Evolutionary conservation across 495 filamentous ascomycete genomes (phyloP).

Genomic region (Geopyxis carbonaria): DNA sequence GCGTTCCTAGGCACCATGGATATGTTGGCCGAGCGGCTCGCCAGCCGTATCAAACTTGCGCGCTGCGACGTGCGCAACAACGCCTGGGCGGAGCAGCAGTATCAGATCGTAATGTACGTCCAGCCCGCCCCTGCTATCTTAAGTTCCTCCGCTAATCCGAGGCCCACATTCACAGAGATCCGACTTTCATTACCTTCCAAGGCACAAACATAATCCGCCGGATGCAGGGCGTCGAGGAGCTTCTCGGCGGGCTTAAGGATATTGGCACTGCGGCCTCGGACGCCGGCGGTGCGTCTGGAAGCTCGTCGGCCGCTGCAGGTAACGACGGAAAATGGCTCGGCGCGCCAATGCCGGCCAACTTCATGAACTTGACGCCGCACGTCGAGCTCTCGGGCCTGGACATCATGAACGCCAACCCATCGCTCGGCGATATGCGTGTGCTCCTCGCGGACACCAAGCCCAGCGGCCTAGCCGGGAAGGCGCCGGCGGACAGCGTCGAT

Average conservation of each 20-base stretch:
- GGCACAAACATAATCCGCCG: slow-evolving; percentile 46
- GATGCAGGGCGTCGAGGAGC: slow-evolving; percentile 52
- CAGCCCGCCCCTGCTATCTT: background rate
- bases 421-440: slow-evolving; percentile 47
- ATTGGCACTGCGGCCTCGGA: slow-evolving; percentile 31
- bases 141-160: background rate
- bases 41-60: background rate
- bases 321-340: slow-evolving; percentile 50
- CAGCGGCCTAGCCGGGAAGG: slow-evolving; percentile 33
- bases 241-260: slow-evolving; percentile 33
- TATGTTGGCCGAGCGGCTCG: background rate
- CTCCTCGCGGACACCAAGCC: slow-evolving; percentile 59
- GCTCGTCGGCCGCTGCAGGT: slow-evolving; percentile 19
- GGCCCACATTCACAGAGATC: slow-evolving; percentile 29
- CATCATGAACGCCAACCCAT: slow-evolving; percentile 65
- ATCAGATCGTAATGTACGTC: slow-evolving; percentile 3
- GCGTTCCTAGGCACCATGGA: background rate
- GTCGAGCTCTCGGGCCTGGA: slow-evolving; percentile 67
- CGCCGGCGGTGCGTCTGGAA: slow-evolving; percentile 30
- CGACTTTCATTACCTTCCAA: slow-evolving; percentile 86
- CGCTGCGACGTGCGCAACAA: slow-evolving; percentile 3
- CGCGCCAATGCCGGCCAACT: slow-evolving; percentile 51
- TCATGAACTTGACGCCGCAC: slow-evolving; percentile 65
- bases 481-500: slow-evolving; percentile 37
- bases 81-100: slow-evolving; percentile 2